A percentile compares a stretch with the other conserved stretches of the same genome.
These are phyloP conservation scores for Punctularia strigosozonata DNA, from an alignment of 768 basidiomycete genomes.

Conservation along the genomic window DNA sequence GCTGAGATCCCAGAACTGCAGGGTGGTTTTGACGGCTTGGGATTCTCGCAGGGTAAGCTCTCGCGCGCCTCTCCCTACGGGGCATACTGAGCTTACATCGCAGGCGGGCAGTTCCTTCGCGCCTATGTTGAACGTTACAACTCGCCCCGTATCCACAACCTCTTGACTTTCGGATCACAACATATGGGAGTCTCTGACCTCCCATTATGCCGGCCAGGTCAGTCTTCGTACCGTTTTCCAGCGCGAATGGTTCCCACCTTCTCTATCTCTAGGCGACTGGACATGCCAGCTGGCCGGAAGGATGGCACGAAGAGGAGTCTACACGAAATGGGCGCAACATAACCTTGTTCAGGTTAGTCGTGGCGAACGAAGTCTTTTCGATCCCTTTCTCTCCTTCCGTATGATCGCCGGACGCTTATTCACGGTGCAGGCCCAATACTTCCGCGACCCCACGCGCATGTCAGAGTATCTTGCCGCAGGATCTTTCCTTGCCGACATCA, in stretches of 20 bases:
- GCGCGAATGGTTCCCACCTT: too few relatives aligned
- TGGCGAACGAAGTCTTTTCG: too few relatives aligned
- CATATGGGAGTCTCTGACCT: conserved; percentile 81
- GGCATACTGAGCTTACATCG: too few relatives aligned
- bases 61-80: neutral
- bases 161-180: conserved; percentile 81
- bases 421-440: conserved; percentile 72
- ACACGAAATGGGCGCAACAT: conserved; percentile 63
- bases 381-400: neutral
- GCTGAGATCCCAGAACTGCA: conserved; percentile 49
- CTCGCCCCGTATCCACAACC: conserved; percentile 60
- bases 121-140: conserved; percentile 74
- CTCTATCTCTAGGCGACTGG: too few relatives aligned
- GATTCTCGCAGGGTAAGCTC: conserved; percentile 65
- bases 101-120: conserved; percentile 80
- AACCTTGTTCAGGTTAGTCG: conserved; percentile 57
- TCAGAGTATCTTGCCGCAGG: conserved; percentile 46
- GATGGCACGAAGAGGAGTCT: conserved; percentile 51
- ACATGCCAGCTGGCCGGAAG: conserved; percentile 58
- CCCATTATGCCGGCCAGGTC: conserved; percentile 49
- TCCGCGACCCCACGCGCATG: conserved; percentile 57
- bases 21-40: conserved; percentile 74
- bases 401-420: neutral
- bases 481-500: conserved; percentile 63
- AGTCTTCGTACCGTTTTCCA: too few relatives aligned